A percentile compares a stretch with the other conserved stretches of the same genome.
Evolutionary conservation across 495 filamentous ascomycete genomes (phyloP).

Genomic region (Tuber microsphaerosporum): DNA sequence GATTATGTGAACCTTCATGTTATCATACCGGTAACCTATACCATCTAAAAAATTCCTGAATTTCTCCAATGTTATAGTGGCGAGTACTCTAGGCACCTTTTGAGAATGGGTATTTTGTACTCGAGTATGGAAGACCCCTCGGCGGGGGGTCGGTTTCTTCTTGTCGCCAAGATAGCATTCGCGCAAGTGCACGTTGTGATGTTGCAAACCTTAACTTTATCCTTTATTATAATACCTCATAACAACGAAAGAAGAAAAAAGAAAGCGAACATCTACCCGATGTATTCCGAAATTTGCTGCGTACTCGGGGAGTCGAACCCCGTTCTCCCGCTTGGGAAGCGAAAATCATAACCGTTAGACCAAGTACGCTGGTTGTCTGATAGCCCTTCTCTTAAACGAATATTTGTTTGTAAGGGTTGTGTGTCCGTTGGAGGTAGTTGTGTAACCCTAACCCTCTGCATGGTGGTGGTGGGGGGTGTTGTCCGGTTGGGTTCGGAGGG

Average conservation of each 20-base stretch:
- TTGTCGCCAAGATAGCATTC: too few species aligned
- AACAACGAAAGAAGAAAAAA: not conserved
- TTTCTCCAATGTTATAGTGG: too few species aligned
- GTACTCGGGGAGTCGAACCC: slow-evolving; percentile 41
- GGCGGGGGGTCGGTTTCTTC: too few species aligned
- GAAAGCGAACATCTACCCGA: not conserved
- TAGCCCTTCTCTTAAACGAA: not conserved
- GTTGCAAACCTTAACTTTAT: too few species aligned
- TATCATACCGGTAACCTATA: too few species aligned
- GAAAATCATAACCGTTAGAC: slow-evolving; percentile 42
- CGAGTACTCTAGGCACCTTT: too few species aligned
- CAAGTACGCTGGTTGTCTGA: slow-evolving; percentile 26
- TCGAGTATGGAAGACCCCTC: too few species aligned
- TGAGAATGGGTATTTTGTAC: too few species aligned
- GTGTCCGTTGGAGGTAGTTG: not conserved
- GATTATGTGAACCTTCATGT: too few species aligned
- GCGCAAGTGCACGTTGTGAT: too few species aligned
- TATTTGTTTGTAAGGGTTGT: not conserved
- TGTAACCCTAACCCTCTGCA: not conserved
- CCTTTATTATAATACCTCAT: too few species aligned
- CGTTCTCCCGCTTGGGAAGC: slow-evolving; percentile 41
- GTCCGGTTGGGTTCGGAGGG: not conserved
- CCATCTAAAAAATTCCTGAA: too few species aligned
- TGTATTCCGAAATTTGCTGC: not conserved
- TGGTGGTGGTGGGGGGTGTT: not conserved